A percentile compares a stretch with the other conserved stretches of the same genome.
These are phyloP conservation scores for Ogataea siamensis DNA, from an alignment of 805 yeast genomes.

Conservation along the genomic window DNA sequence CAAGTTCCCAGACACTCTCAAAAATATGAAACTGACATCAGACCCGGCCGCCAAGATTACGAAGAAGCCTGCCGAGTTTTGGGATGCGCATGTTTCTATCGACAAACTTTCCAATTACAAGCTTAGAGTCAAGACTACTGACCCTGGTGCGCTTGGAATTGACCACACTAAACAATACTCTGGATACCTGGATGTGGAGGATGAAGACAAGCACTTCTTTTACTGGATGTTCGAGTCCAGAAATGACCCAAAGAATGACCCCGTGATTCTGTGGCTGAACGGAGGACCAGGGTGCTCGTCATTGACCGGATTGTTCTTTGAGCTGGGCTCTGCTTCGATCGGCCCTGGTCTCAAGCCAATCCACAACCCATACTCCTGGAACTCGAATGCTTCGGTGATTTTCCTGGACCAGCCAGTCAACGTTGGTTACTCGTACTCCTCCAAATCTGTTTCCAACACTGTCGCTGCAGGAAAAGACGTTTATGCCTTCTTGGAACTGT, in stretches of 20 bases:
- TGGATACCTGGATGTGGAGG: constrained; percentile 68
- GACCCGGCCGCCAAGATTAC: constrained; percentile 44
- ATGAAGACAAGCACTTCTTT: constrained; percentile 80
- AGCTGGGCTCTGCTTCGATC: constrained; percentile 84
- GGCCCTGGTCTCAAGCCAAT: constrained; percentile 64
- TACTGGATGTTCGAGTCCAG: constrained; percentile 94
- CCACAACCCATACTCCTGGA: constrained; percentile 86
- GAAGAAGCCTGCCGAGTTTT: constrained; percentile 33
- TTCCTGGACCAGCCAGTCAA: constrained; percentile 93
- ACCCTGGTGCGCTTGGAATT: constrained; percentile 50
- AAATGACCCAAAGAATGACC: constrained; percentile 82
- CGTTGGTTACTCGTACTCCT: constrained; percentile 86
- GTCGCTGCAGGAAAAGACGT: constrained; percentile 87
- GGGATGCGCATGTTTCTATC: constrained; percentile 35
- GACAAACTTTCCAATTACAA: constrained; percentile 43
- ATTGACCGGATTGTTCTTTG: constrained; percentile 84
- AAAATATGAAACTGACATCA: constrained; percentile 48
- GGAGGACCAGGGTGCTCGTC: constrained; percentile 98
- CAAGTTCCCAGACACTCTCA: constrained; percentile 55
- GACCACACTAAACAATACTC: constrained; percentile 69
- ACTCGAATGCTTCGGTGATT: constrained; percentile 82
- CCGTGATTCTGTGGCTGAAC: constrained; percentile 82
- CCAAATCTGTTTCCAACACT: constrained; percentile 59
- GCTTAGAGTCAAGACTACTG: constrained; percentile 47
- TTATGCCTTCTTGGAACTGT: constrained; percentile 75